Evolutionary conservation across 129 eudicot genomes (phyloP), one percentile per base, ranked within the genome.

Genomic region (Kitagawia praeruptora): DNA sequence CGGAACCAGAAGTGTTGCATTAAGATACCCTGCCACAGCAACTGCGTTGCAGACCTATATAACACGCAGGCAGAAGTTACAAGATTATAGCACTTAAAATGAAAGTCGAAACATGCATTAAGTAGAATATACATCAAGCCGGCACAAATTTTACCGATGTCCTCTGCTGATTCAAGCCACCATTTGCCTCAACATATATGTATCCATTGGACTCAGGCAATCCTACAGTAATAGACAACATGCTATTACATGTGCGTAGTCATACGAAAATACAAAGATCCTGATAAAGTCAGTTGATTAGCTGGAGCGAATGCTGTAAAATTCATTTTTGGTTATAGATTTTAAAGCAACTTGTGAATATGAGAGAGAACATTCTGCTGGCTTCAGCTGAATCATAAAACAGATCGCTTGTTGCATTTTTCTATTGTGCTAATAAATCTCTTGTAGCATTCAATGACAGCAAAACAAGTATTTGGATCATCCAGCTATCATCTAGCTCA

Each of bases 11-110:
- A 95, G 90, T 44, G 99, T 95, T 75, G 99, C 99, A 84, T 95
- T 95, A 70, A 95, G 97, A 89, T 90, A 95, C 39, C 96, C 97
- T 21, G 99, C 99, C 78, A 95, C 99, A 77, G 99, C 97, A 84
- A 95, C 99, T 45, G 99, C 99, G 74, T 95, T 95, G 88, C 99
- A 95, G 63, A 95, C 89, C 99, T 95, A 63, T 48, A 3, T n/a
- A 61, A 25, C 54, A 76, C 75, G 23, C 66, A 75, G 44, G 51
- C 56, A 69, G 77, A 78, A 18, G 78, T 46, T 28, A 76, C 77
- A 70, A 70, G 75, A 45, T 51, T 48, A 70, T 69, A 25, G 41
- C 47, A 61, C 25, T 61, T 61, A n/a, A 13, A 58, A 77, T 9
- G 56, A 23, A 71, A 54, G 79, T 71, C 42, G n/a, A 51, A 42